Conservation (phyloP, 2,329 filamentous ascomycete species). For the Penicillium hordei region DNA sequence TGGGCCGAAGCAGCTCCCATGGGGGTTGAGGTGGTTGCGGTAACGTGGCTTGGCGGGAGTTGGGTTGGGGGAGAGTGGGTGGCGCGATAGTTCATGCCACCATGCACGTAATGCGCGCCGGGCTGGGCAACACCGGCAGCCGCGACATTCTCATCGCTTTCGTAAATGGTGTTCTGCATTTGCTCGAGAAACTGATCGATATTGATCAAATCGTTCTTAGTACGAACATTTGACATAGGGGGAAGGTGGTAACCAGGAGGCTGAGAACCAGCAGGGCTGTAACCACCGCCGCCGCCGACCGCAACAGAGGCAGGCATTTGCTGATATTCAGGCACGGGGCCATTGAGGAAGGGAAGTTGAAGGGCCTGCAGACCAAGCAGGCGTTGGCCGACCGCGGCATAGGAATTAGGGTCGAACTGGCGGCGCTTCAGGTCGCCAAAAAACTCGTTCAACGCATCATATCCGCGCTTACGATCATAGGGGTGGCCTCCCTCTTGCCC, state of each 20-base stretch:
- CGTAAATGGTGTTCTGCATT: slow-evolving; percentile 94
- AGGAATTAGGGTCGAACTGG: slow-evolving; percentile 84
- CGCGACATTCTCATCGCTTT: slow-evolving; percentile 80
- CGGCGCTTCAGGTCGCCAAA: slow-evolving; percentile 91
- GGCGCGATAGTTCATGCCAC: slow-evolving; percentile 53
- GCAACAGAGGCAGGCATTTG: slow-evolving; percentile 55
- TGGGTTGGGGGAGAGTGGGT: slow-evolving; percentile 57
- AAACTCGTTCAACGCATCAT: slow-evolving; percentile 88
- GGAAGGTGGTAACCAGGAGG: slow-evolving; percentile 83
- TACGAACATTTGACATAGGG: slow-evolving; percentile 81
- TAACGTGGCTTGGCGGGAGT: slow-evolving; percentile 44
- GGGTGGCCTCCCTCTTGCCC: slow-evolving; percentile 62
- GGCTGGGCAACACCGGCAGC: slow-evolving; percentile 75
- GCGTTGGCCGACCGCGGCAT: slow-evolving; percentile 85
- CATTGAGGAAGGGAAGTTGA: slow-evolving; percentile 60
- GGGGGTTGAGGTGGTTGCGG: slow-evolving; percentile 39
- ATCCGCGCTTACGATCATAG: slow-evolving; percentile 79
- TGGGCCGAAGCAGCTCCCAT: slow-evolving; percentile 45
- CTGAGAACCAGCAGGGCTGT: slow-evolving; percentile 59
- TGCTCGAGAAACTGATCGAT: slow-evolving; percentile 95
- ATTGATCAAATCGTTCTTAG: slow-evolving; percentile 89
- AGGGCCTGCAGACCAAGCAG: slow-evolving; percentile 77
- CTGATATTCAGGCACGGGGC: slow-evolving; percentile 55
- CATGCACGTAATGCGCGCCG: slow-evolving; percentile 64
- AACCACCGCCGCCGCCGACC: slow-evolving; percentile 52